phyloP scores from a whole-genome alignment of 441 rosid genomes.

The Populus hybrid region DNA sequence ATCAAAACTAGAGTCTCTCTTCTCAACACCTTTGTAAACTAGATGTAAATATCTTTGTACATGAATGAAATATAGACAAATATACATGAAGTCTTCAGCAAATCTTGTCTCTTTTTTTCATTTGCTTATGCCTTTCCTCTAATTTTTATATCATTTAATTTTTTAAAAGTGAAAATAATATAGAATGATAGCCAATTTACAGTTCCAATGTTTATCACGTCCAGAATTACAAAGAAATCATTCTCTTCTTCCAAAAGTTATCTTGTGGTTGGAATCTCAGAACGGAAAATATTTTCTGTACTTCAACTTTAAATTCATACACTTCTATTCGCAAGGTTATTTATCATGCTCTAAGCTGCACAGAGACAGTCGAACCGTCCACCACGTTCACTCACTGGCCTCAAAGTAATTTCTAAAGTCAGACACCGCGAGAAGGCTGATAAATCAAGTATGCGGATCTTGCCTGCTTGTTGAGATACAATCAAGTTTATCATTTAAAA shows the following conservation, averaged over 20 bases:
- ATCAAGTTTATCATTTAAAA: neutral
- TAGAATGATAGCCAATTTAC: neutral
- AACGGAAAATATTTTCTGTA: neutral
- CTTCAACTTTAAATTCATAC: neutral
- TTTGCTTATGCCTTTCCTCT: neutral
- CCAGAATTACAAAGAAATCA: neutral
- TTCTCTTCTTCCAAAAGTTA: too few species aligned
- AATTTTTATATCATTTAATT: too few species aligned
- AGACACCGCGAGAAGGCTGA: neutral
- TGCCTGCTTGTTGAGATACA: neutral
- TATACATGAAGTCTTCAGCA: neutral
- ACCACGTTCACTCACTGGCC: too few species aligned
- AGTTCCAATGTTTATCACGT: neutral
- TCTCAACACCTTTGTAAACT: conserved; percentile 24
- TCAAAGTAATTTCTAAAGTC: neutral
- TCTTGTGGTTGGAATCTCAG: neutral
- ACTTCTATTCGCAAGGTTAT: neutral
- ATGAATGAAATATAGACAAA: neutral
- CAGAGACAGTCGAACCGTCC: conserved; percentile 3
- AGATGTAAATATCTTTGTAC: neutral
- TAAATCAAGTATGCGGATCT: neutral
- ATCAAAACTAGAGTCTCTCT: conserved; percentile 50
- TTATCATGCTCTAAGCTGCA: conserved; percentile 6
- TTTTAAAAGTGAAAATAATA: neutral
- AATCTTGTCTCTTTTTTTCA: neutral